Evolutionary conservation across 805 yeast species (phyloP).

Genomic region (Cyberlindnera nakhonratchasimensis): DNA sequence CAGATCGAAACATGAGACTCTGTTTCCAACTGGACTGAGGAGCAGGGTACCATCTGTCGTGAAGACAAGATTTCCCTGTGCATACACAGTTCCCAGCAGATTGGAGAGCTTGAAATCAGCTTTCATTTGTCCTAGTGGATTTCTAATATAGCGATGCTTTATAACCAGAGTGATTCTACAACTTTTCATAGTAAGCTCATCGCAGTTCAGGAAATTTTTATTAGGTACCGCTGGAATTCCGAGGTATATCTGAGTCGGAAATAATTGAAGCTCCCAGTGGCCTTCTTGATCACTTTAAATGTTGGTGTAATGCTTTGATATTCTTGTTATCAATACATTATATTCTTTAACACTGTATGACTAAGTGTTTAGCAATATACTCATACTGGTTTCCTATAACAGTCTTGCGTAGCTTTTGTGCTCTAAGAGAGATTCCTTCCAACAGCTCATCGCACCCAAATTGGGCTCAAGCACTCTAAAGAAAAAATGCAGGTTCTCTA

Average conservation of each 20-base stretch:
- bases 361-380: no score
- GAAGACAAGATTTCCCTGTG: slow-evolving; percentile 86
- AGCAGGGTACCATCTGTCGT: slow-evolving; percentile 82
- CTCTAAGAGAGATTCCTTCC: no score
- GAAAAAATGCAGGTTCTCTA: no score
- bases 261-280: no score
- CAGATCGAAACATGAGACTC: slow-evolving; percentile 86
- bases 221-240: not conserved
- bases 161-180: not conserved
- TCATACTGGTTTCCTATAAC: no score
- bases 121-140: slow-evolving; percentile 48
- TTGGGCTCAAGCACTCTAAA: no score
- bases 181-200: slow-evolving; percentile 1
- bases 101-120: slow-evolving; percentile 87
- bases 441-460: no score
- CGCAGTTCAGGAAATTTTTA: slow-evolving; percentile 7
- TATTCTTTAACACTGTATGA: no score
- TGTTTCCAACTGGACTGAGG: slow-evolving; percentile 90
- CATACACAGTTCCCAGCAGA: slow-evolving; percentile 88
- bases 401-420: no score
- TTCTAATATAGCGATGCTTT: not conserved
- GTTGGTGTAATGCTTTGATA: no score
- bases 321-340: no score
- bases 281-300: no score
- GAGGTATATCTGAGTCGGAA: slow-evolving; percentile 2